Conservation (phyloP, 352 stramenopile genomes). For the Hyaloperonospora brassicae region DNA sequence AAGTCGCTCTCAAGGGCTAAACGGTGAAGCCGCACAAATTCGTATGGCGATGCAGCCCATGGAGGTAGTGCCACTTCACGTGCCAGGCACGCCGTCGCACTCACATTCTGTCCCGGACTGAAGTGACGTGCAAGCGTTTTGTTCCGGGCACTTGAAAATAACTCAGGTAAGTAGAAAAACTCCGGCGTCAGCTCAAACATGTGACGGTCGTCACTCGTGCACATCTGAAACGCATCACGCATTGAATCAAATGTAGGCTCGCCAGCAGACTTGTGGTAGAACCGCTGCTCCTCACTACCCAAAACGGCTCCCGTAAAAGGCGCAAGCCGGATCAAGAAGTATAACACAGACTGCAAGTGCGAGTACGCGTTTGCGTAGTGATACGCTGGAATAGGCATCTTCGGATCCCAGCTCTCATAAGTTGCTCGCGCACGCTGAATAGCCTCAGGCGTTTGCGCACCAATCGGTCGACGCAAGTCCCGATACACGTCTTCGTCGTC, state of each 20-base stretch:
- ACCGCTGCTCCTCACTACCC: slow-evolving; percentile 29
- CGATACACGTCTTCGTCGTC: slow-evolving; percentile 90
- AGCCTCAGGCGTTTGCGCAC: slow-evolving; percentile 64
- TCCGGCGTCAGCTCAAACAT: slow-evolving; percentile 72
- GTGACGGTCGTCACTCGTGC: slow-evolving; percentile 45
- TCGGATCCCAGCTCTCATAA: slow-evolving; percentile 37
- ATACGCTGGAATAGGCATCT: slow-evolving; percentile 53
- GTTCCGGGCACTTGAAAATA: slow-evolving; percentile 59
- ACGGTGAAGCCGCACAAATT: slow-evolving; percentile 95
- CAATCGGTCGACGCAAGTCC: slow-evolving; percentile 96
- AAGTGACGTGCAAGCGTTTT: slow-evolving; percentile 44
- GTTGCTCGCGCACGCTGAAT: slow-evolving; percentile 38
- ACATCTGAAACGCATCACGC: slow-evolving; percentile 44
- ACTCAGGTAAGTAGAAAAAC: slow-evolving; percentile 74
- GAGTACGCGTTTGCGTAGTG: slow-evolving; percentile 71
- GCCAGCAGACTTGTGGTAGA: slow-evolving; percentile 25
- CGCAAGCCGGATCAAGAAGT: slow-evolving; percentile 61
- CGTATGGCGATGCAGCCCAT: slow-evolving; percentile 92
- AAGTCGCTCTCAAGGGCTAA: slow-evolving; percentile 97
- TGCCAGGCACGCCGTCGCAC: slow-evolving; percentile 40
- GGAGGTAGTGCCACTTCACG: slow-evolving; percentile 89
- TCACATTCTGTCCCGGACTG: slow-evolving; percentile 33
- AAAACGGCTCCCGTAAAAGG: slow-evolving; percentile 54
- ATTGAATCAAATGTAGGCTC: slow-evolving; percentile 60
- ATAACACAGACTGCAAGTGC: slow-evolving; percentile 63